Conservation (phyloP, 2,329 filamentous ascomycete species). For the Penicillium sp. region DNA sequence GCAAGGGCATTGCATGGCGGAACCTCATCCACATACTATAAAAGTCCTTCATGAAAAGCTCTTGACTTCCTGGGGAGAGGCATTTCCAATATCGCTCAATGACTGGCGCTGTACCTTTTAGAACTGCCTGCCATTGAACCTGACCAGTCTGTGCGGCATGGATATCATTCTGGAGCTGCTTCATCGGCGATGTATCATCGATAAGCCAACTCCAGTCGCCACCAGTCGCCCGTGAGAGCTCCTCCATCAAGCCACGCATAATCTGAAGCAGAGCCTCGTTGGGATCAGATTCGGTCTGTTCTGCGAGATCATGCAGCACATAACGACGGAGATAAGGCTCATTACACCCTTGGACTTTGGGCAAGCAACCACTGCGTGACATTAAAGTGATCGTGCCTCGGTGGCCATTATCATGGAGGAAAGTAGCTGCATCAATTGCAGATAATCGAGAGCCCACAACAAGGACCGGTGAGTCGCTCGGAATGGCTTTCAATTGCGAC, state of each 20-base stretch:
- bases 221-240: not conserved
- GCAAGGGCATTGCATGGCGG: slow-evolving; percentile 5
- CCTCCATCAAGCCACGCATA: not conserved
- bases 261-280: slow-evolving; percentile 1
- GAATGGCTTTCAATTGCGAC: not conserved
- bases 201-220: slow-evolving; percentile 5
- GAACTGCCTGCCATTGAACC: slow-evolving; percentile 2
- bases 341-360: slow-evolving; percentile 1
- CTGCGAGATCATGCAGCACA: not conserved
- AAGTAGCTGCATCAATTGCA: slow-evolving; percentile 1
- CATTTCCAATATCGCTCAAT: slow-evolving; percentile 4
- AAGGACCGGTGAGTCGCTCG: not conserved
- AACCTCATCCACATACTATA: slow-evolving; percentile 3
- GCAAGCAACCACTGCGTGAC: slow-evolving; percentile 1
- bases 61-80: slow-evolving; percentile 1
- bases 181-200: slow-evolving; percentile 1
- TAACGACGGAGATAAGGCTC: not conserved
- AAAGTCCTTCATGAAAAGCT: slow-evolving; percentile 3
- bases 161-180: slow-evolving; percentile 5
- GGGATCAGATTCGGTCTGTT: not conserved
- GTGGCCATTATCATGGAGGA: slow-evolving; percentile 1
- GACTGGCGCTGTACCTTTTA: not conserved
- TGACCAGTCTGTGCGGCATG: slow-evolving; percentile 2
- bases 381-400: slow-evolving; percentile 4
- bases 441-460: slow-evolving; percentile 3